These are phyloP conservation scores for Agapanthus africanus DNA, from an alignment of 106 monocot species.

Conservation along the genomic window DNA sequence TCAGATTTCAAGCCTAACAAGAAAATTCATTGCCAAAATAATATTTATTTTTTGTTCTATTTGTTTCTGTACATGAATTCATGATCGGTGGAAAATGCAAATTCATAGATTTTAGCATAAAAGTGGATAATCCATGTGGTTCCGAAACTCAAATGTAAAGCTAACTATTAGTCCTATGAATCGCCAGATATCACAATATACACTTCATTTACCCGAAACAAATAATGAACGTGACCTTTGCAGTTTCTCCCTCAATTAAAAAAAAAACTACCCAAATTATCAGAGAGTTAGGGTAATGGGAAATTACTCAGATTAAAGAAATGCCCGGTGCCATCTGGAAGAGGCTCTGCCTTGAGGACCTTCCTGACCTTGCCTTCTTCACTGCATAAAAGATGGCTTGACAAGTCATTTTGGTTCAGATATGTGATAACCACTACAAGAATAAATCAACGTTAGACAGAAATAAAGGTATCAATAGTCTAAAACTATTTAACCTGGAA, in stretches of 20 bases:
- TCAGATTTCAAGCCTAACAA: background rate
- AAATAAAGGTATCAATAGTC: too few relatives aligned
- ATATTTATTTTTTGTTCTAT: background rate
- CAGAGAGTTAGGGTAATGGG: background rate
- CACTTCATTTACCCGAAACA: background rate
- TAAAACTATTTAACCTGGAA: too few relatives aligned
- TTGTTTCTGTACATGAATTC: background rate
- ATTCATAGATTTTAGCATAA: background rate
- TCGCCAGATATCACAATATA: background rate
- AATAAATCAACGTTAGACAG: too few relatives aligned
- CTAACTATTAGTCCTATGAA: background rate
- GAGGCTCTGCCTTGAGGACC: constrained; percentile 81
- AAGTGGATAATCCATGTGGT: background rate
- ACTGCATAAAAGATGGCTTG: constrained; percentile 51
- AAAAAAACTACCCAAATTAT: background rate
- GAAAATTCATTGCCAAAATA: background rate
- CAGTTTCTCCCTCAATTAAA: background rate
- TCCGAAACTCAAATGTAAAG: background rate
- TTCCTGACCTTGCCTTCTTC: constrained; percentile 94
- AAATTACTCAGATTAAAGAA: constrained; percentile 95
- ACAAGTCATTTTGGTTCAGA: too few relatives aligned
- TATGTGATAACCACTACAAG: too few relatives aligned
- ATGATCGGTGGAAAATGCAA: background rate
- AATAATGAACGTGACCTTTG: too few relatives aligned
- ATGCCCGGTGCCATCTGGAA: constrained; percentile 87